Evolutionary conservation across 257 asterid species (phyloP).

Genomic region (Solanum bulbocastanum): DNA sequence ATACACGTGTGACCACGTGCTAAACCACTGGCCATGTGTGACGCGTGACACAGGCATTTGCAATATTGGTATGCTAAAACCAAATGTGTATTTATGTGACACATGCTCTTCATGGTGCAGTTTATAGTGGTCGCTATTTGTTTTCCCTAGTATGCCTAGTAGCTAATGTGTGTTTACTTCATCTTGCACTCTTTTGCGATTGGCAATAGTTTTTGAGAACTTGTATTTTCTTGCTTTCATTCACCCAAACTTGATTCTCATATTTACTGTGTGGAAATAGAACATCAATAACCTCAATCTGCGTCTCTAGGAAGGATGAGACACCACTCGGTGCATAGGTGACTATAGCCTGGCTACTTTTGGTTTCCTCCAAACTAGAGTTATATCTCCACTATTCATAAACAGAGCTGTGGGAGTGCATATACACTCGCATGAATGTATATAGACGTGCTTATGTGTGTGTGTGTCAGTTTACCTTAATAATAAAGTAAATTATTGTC

Average conservation of each 20-base stretch:
- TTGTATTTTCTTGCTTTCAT: not conserved
- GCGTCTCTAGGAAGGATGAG: not conserved
- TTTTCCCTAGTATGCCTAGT: not conserved
- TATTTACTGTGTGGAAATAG: not conserved
- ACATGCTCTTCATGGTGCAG: not conserved
- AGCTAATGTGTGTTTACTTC: not conserved
- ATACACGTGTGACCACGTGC: not conserved
- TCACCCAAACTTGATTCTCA: not conserved
- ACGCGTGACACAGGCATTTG: not conserved
- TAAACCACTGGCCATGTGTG: not conserved
- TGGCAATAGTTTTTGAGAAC: not conserved
- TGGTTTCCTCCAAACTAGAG: not conserved
- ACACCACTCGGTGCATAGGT: not conserved
- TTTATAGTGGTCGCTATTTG: not conserved
- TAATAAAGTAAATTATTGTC: not conserved
- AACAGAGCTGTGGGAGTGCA: not conserved
- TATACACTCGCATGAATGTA: not conserved
- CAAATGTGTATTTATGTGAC: not conserved
- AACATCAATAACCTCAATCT: not conserved
- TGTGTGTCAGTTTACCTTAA: not conserved
- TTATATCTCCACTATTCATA: not conserved
- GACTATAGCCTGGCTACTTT: not conserved
- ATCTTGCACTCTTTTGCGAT: not conserved
- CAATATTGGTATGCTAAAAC: not conserved
- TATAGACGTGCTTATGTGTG: not conserved